Evolutionary conservation across 75 land plant genomes (phyloP).

Genomic region (Selaginella tamariscina): DNA sequence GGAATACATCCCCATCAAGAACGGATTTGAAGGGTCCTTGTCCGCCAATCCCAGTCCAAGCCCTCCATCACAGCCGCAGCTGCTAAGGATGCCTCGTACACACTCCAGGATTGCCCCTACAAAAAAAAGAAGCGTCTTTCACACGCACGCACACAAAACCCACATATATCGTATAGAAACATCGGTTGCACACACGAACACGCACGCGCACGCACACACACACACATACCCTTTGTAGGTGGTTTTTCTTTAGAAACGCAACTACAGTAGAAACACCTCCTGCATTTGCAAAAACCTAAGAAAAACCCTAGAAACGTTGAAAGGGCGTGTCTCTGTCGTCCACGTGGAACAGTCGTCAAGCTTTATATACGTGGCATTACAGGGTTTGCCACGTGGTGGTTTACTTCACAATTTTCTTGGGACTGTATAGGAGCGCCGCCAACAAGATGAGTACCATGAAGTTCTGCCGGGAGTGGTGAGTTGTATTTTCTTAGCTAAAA

Average conservation of each 20-base stretch:
- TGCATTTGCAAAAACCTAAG: background rate
- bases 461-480: conserved; percentile 21
- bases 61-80: background rate
- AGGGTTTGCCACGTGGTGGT: too few species aligned
- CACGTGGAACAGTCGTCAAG: too few species aligned
- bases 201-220: too few species aligned
- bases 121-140: too few species aligned
- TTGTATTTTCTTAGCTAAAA: background rate
- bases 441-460: conserved; percentile 29
- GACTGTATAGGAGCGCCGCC: background rate
- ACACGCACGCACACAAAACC: too few species aligned
- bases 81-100: background rate
- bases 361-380: too few species aligned
- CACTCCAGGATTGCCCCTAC: background rate
- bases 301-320: background rate
- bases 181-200: too few species aligned
- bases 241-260: too few species aligned
- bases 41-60: background rate
- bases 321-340: background rate
- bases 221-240: too few species aligned
- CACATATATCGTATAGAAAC: too few species aligned
- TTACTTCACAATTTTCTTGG: too few species aligned
- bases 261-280: background rate
- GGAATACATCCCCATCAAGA: background rate
- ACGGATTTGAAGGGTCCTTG: background rate